Evolutionary conservation across 768 basidiomycete species (phyloP), one percentile per base, ranked within the genome.

Genomic region (Lactarius sanguifluus): DNA sequence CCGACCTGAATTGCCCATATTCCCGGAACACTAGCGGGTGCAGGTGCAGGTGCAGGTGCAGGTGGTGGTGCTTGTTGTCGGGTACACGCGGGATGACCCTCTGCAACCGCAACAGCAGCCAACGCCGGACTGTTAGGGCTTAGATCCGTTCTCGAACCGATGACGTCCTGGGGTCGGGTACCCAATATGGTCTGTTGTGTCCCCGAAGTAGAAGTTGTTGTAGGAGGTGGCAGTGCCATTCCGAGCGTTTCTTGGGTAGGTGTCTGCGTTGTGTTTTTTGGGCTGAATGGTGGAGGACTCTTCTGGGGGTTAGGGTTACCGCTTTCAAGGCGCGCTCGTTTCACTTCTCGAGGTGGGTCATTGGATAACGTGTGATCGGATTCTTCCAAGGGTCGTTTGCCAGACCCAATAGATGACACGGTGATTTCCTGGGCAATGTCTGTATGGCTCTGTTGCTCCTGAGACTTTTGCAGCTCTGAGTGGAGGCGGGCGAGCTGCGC

Each of bases 1-100:
- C 69, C 69, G 16, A 68, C 55, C 36, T 64, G 60, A 32, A 65
- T 64, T 15, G 59, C 59, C 69, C 67, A 70, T 25, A 70, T 56
- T 18, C 64, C 69, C 8, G 67, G 69, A 15, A 64, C 58, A 5
- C 47, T 56, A 30, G 61, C 28, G 38, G 28, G 25, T 7, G 57
- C n/a, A 28, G 58, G 34, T 15, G 62, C n/a, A 28, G 58, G 34
- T 15, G 62, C 47, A 47, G 43, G 38, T 12, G 59, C n/a, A 18
- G 65, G 41, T 25, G 60, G 43, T 25, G 23, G 23, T 12, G 15
- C 36, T 28, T 57, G 61, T 41, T 38, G 61, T 36, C 23, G 61
- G 15, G 57, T 30, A 45, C 40, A 58, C 18, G 40, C 23, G 32
- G 61, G 30, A 20, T 50, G 7, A 28, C 38, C 61, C 38, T 43